phyloP scores from a whole-genome alignment of 2,329 filamentous ascomycete species.

The Daldinia sp. region DNA sequence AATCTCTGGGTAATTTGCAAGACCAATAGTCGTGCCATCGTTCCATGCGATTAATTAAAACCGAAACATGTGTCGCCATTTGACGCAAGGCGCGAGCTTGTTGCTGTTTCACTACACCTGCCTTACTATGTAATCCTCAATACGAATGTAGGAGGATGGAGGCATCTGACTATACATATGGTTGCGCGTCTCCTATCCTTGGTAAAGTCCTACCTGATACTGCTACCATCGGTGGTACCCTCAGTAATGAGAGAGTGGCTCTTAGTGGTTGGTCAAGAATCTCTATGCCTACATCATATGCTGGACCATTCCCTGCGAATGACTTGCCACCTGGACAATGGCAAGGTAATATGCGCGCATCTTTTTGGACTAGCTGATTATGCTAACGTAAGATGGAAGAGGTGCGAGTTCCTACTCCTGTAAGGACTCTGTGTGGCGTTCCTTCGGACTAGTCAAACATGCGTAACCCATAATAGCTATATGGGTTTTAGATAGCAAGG shows the following conservation, averaged over 20 bases:
- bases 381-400: neutral
- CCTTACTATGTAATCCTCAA: conserved; percentile 10
- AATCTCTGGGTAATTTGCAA: conserved; percentile 8
- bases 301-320: conserved; percentile 13
- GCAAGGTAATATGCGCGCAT: conserved; percentile 1
- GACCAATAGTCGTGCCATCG: conserved; percentile 32
- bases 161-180: conserved; percentile 6
- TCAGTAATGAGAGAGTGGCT: neutral
- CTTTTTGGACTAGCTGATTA: conserved; percentile 1
- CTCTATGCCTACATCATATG: conserved; percentile 1
- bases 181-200: conserved; percentile 10
- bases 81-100: conserved; percentile 17
- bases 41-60: conserved; percentile 31
- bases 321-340: conserved; percentile 13
- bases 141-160: conserved; percentile 7
- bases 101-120: conserved; percentile 11
- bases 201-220: neutral
- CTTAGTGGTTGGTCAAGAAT: conserved; percentile 1
- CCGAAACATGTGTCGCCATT: conserved; percentile 28
- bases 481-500: neutral
- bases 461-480: neutral
- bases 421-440: neutral
- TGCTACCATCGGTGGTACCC: conserved; percentile 9
- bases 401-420: neutral
- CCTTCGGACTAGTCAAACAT: conserved; percentile 6